These are phyloP conservation scores for Neotropicomus parvogracilis DNA, from an alignment of 1,284 basidiomycete species.

Conservation along the genomic window DNA sequence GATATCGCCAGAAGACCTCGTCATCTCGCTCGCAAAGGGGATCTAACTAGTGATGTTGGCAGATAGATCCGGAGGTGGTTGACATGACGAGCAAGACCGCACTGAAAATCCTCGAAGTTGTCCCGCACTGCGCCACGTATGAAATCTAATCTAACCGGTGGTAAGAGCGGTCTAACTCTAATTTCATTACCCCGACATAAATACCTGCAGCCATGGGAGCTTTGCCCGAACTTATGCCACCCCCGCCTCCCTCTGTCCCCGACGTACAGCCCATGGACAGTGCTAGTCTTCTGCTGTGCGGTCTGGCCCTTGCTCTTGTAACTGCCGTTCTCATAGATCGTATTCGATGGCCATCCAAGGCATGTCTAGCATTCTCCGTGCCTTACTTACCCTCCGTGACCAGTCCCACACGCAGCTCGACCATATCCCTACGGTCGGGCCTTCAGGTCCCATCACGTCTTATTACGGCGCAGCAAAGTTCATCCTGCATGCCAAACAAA, in stretches of 20 bases:
- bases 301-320: constrained; percentile 18
- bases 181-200: constrained; percentile 31
- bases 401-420: constrained; percentile 21
- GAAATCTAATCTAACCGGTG: constrained; percentile 31
- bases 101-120: constrained; percentile 11
- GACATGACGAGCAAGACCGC: constrained; percentile 21
- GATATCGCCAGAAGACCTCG: constrained; percentile 20
- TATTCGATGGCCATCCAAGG: constrained; percentile 28
- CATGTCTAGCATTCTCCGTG: constrained; percentile 4
- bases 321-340: constrained; percentile 17
- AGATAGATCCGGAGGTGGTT: constrained; percentile 24
- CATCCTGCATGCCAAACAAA: constrained; percentile 29
- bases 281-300: constrained; percentile 22
- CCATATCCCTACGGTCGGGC: constrained; percentile 37
- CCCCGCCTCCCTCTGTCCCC: constrained; percentile 20
- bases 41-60: constrained; percentile 5
- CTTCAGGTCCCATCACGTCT: constrained; percentile 36
- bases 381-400: not conserved
- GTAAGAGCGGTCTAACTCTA: constrained; percentile 31
- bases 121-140: constrained; percentile 19
- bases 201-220: constrained; percentile 26
- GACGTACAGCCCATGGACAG: constrained; percentile 28
- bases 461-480: constrained; percentile 32
- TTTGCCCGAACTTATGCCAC: constrained; percentile 31
- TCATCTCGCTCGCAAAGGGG: constrained; percentile 16